Evolutionary conservation across 177 flowering plant genomes (phyloP).

Genomic region (Vitis hybrid): DNA sequence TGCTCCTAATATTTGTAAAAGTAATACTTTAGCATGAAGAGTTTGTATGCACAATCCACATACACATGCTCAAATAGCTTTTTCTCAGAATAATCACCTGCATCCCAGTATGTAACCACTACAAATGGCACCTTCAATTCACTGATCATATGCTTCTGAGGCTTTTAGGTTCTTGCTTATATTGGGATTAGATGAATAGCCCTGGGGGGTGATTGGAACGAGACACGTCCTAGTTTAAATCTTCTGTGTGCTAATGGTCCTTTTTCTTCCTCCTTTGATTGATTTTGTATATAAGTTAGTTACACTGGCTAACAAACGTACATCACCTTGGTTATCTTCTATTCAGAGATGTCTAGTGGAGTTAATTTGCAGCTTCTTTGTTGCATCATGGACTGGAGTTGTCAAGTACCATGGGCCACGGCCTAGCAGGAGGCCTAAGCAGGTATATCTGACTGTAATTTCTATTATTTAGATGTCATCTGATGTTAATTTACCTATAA

Average conservation of each 20-base stretch:
- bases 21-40: too few relatives aligned
- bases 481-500: background rate
- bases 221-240: background rate
- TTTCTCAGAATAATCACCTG: too few relatives aligned
- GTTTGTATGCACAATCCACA: too few relatives aligned
- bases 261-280: background rate
- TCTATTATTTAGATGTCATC: background rate
- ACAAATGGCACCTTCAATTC: too few relatives aligned
- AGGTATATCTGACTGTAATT: constrained; percentile 37
- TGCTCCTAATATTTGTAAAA: too few relatives aligned
- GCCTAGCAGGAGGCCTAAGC: constrained; percentile 89
- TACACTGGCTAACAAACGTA: background rate
- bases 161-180: background rate
- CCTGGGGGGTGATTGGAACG: too few relatives aligned
- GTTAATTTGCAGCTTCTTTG: constrained; percentile 92
- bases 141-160: background rate
- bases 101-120: too few relatives aligned
- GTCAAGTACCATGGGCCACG: constrained; percentile 96
- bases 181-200: background rate
- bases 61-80: too few relatives aligned
- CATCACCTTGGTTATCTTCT: constrained; percentile 14
- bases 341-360: constrained; percentile 89
- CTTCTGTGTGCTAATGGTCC: background rate
- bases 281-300: background rate
- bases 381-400: constrained; percentile 99